A percentile compares a stretch with the other conserved stretches of the same genome.
Conservation (phyloP, 176 grass and related monocot species). For the Raddia distichophylla region DNA sequence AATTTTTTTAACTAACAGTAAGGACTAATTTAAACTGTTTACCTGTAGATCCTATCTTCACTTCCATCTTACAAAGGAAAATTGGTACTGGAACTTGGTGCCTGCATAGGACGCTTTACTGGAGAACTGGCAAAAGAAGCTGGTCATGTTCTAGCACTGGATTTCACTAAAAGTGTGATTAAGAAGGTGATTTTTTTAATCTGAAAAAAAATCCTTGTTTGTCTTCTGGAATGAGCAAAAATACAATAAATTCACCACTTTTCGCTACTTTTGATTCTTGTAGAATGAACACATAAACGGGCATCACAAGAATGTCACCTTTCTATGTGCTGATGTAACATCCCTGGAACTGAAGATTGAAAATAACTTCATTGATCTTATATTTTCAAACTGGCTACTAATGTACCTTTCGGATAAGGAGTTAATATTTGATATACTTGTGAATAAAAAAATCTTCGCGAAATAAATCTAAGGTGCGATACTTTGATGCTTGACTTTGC, state of each 20-base stretch:
- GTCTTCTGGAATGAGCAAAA: neutral
- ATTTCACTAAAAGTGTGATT: conserved; percentile 98
- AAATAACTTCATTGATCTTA: conserved; percentile 80
- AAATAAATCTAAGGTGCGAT: neutral
- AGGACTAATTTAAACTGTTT: conserved; percentile 16
- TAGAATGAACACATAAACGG: conserved; percentile 94
- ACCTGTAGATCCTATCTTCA: conserved; percentile 72
- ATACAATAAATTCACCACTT: neutral
- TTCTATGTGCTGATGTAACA: conserved; percentile 91
- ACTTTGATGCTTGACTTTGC: neutral
- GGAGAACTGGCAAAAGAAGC: conserved; percentile 91
- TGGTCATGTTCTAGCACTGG: conserved; percentile 79
- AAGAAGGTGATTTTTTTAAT: conserved; percentile 68
- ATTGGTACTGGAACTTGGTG: conserved; percentile 84
- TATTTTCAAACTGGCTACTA: conserved; percentile 97
- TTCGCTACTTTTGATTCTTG: conserved; percentile 31
- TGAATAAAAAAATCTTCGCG: neutral
- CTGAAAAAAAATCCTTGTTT: conserved; percentile 3
- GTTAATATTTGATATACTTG: conserved; percentile 43
- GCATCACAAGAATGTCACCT: conserved; percentile 73
- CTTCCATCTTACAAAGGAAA: conserved; percentile 83
- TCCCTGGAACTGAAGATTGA: conserved; percentile 69
- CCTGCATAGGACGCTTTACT: conserved; percentile 95
- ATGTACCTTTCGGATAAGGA: conserved; percentile 98
- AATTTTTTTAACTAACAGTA: neutral